Percentiles rank a stretch among this genome's conserved stretches.
Conservation (phyloP, 768 basidiomycete species). For the Dacryopinax primogenitus region DNA sequence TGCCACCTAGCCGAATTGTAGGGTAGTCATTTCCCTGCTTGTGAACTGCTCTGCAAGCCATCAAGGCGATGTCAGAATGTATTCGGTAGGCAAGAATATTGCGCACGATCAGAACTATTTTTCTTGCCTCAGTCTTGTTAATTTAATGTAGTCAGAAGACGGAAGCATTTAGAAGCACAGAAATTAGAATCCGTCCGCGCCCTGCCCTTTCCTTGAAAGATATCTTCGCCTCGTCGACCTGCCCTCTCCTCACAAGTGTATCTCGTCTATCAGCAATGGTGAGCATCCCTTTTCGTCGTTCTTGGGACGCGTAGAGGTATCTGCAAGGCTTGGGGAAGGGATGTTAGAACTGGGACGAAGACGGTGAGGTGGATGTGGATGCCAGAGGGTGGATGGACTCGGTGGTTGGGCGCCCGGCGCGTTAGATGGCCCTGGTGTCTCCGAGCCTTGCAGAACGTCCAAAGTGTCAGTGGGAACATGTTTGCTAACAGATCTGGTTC, state of each 20-base stretch:
- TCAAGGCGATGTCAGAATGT: too few species aligned
- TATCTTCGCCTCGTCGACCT: constrained; percentile 8
- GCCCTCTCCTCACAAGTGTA: background rate
- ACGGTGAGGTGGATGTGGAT: background rate
- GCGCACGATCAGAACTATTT: too few species aligned
- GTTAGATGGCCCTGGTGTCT: background rate
- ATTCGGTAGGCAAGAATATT: too few species aligned
- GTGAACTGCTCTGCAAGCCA: too few species aligned
- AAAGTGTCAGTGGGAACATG: background rate
- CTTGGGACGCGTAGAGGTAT: background rate
- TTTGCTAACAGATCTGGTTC: background rate
- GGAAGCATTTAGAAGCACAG: background rate
- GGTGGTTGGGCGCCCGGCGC: background rate
- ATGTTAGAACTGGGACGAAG: background rate
- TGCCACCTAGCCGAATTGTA: too few species aligned
- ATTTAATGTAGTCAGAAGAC: too few species aligned
- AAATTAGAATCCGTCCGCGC: constrained; percentile 1
- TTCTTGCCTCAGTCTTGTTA: too few species aligned
- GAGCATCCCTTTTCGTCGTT: background rate
- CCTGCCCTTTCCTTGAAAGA: constrained; percentile 1
- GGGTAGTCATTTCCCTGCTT: too few species aligned
- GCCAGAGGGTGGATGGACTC: background rate
- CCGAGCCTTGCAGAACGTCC: background rate
- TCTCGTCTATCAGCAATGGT: constrained; percentile 2
- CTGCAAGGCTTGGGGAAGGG: background rate